Conservation (phyloP, 192 early-diverging fungal genomes). For the Mycoemilia scoparia region DNA sequence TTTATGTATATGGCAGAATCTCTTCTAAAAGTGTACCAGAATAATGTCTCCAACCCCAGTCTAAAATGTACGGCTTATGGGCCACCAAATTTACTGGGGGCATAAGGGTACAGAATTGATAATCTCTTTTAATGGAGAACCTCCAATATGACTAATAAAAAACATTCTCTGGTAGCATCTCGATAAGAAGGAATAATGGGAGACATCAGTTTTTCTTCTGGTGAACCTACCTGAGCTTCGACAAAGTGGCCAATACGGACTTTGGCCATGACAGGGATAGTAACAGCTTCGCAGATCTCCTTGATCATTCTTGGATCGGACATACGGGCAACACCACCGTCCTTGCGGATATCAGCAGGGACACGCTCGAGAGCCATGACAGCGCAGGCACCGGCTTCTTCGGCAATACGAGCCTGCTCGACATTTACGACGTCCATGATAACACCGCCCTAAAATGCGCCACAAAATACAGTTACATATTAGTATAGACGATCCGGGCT, state of each 20-base stretch:
- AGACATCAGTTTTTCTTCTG: neutral
- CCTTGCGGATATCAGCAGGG: conserved; percentile 93
- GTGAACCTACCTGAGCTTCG: conserved; percentile 57
- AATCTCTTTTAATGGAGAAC: too few relatives aligned
- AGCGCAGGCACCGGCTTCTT: conserved; percentile 89
- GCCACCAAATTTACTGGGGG: too few relatives aligned
- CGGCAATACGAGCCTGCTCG: conserved; percentile 94
- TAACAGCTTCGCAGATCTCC: conserved; percentile 85
- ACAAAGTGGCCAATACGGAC: conserved; percentile 98
- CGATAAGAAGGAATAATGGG: neutral
- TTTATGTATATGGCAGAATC: too few relatives aligned
- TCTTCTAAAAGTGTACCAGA: too few relatives aligned
- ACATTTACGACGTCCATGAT: conserved; percentile 98
- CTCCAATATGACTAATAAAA: too few relatives aligned
- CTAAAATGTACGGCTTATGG: too few relatives aligned
- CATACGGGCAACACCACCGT: conserved; percentile 95
- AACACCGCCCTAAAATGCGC: too few relatives aligned
- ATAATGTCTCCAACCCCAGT: neutral
- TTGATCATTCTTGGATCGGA: conserved; percentile 95
- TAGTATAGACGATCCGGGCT: neutral
- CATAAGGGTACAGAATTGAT: too few relatives aligned
- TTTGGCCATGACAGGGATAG: conserved; percentile 98
- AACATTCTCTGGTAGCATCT: too few relatives aligned
- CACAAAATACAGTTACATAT: conserved; percentile 20
- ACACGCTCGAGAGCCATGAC: conserved; percentile 97